Percentiles rank a stretch among this genome's conserved stretches.
Conservation (phyloP, 768 basidiomycete genomes). For the Russula emetica region DNA sequence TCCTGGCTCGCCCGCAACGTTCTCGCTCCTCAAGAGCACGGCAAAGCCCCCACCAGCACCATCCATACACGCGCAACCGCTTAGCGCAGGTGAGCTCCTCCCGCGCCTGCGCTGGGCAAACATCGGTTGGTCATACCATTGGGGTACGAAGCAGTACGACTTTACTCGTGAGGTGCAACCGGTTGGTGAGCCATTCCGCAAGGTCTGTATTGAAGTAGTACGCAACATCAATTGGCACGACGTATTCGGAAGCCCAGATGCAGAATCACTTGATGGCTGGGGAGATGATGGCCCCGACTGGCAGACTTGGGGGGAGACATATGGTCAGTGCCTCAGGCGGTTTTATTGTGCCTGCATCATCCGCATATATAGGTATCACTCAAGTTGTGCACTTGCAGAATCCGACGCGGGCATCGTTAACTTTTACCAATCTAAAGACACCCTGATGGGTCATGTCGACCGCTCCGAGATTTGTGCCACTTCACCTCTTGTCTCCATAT, state of each 20-base stretch:
- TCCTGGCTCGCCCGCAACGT: constrained; percentile 56
- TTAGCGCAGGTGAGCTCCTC: constrained; percentile 52
- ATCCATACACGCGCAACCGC: constrained; percentile 53
- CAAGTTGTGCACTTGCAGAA: constrained; percentile 42
- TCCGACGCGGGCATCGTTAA: constrained; percentile 97
- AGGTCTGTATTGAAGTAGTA: constrained; percentile 62
- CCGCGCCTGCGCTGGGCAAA: constrained; percentile 91
- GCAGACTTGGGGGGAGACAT: constrained; percentile 70
- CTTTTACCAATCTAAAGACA: constrained; percentile 89
- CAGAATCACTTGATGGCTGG: constrained; percentile 42
- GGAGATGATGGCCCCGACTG: constrained; percentile 55
- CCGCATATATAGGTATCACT: background rate
- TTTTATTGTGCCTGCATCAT: background rate
- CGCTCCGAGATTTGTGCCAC: constrained; percentile 91
- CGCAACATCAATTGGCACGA: constrained; percentile 60
- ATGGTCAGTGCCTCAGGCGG: constrained; percentile 48
- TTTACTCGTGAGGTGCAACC: constrained; percentile 65
- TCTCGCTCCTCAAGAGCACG: constrained; percentile 46
- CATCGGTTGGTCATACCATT: constrained; percentile 95
- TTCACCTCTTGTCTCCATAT: constrained; percentile 89
- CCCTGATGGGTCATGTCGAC: constrained; percentile 97
- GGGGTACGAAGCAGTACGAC: constrained; percentile 95
- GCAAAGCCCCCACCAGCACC: constrained; percentile 64
- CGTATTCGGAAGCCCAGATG: constrained; percentile 45
- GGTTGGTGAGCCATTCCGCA: constrained; percentile 53